Evolutionary conservation across 2,329 filamentous ascomycete species (phyloP), one percentile per base, ranked within the genome.

Genomic region (Neoscytalidium dimidiatum): DNA sequence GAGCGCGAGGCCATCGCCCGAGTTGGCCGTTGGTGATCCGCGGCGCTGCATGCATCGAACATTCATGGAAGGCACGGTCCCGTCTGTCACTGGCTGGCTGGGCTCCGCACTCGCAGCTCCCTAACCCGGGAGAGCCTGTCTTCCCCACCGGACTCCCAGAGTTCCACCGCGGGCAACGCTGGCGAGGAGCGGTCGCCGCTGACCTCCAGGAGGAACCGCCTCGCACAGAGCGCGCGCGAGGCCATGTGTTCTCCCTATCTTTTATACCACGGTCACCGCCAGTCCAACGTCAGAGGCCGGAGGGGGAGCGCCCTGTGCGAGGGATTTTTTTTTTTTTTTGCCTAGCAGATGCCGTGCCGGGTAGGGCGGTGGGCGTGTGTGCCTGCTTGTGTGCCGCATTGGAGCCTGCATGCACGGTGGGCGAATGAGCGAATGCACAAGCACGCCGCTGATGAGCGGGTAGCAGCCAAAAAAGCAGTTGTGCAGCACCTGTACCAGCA

Each of bases 211-310:
- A 46, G 35, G 21, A 21, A 63, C 61, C 46, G 52, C 31, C 41
- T 60, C 56, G 56, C 53, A 58, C 53, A 44, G 53, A 58, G 53
- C 53, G 53, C 56, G 56, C 56, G 56, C 41, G 56, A 46, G 56
- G 56, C 56, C 56, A 38, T 31, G 56, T 60, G 56, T 46, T 13
- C 53, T 41, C 49, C 53, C 53, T 44, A 43, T 41, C 53, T 43
- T 19, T n/a, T 57, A 28, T 35, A 28, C 17, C 31, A 14, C 53
- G 28, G 56, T 60, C 56, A 60, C 56, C 56, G 56, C 56, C 56
- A 60, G 56, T 60, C 56, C 56, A 60, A 60, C 56, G 56, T 60
- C 56, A 60, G 56, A 60, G 43, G 38, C 21, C 35, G 9, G 49
- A 11, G 38, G 38, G n/a, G 23, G 56, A 52, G 49, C 49, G 21